Conservation (phyloP, 2,329 filamentous ascomycete genomes). For the Sporothrix brunneoviolacea region DNA sequence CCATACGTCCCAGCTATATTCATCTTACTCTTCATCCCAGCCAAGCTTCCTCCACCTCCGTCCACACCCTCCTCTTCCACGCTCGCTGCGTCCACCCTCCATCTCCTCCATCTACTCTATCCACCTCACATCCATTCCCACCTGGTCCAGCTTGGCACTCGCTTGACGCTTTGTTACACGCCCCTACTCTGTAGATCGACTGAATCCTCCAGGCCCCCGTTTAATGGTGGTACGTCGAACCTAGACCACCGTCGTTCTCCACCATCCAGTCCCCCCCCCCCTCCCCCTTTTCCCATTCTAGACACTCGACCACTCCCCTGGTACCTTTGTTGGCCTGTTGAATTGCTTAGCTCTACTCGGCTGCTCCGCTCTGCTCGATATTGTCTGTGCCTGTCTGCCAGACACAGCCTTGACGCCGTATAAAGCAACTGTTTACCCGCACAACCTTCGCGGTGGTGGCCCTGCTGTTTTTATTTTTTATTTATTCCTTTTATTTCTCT, state of each 20-base stretch:
- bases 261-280: background rate
- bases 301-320: background rate
- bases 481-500: background rate
- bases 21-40: too few species aligned
- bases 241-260: conserved; percentile 1
- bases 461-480: background rate
- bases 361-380: too few species aligned
- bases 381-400: too few species aligned
- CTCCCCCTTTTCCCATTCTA: background rate
- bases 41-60: too few species aligned
- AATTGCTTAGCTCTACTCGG: too few species aligned
- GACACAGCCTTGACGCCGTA: too few species aligned
- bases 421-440: too few species aligned
- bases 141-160: conserved; percentile 1
- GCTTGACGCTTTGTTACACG: conserved; percentile 1
- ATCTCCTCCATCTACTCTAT: background rate
- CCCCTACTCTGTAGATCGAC: conserved; percentile 3
- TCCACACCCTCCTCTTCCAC: too few species aligned
- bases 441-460: too few species aligned
- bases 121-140: background rate
- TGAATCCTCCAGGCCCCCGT: conserved; percentile 1
- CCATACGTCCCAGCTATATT: too few species aligned
- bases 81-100: too few species aligned
- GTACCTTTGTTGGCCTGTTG: too few species aligned
- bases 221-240: background rate